Evolutionary conservation across 2,329 filamentous ascomycete species (phyloP), one percentile per base, ranked within the genome.

Genomic region (Colletotrichum melonis): DNA sequence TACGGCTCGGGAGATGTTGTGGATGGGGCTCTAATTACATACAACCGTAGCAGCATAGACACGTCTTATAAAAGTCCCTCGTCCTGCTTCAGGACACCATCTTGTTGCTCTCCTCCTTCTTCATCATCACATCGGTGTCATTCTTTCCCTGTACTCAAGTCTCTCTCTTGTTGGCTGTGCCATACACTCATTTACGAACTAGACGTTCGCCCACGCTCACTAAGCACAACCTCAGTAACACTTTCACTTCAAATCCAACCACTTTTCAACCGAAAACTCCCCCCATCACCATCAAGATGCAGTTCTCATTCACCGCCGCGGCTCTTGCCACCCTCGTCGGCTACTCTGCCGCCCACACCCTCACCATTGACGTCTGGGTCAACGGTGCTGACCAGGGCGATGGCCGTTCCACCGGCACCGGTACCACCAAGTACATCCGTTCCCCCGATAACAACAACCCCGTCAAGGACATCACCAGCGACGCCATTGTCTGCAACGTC

Each of bases 301-400:
- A 78, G 77, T 81, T 81, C 78, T 74, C 78, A 58, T 52, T 65
- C 71, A 73, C 71, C 42, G 67, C 71, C 24, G 72, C 79, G 63
- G 75, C 78, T 64, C 63, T 74, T 35, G 78, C 81, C 71, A 78
- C 78, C 74, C 76, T 84, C 75, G 81, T 82, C 77, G 80, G 75
- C 79, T 78, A 77, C 74, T 83, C 80, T 74, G 80, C 84, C 46
- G 86, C 83, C 74, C 88, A 89, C 80, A 81, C 87, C 69, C 82
- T 80, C 52, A 84, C 87, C 76, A 86, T 84, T 77, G 76, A 85
- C 62, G 82, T 87, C 71, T 87, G 82, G 83, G 84, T 88, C 73
- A 84, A 88, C 79, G 85, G 81, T 67, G 77, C 81, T 54, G 84
- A 87, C 76, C n/a, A 22, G 35, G 57, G 38, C 11, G 64, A 57